Evolutionary conservation across 2,329 filamentous ascomycete genomes (phyloP), one percentile per base, ranked within the genome.

Genomic region (Trichoderma simmonsii): DNA sequence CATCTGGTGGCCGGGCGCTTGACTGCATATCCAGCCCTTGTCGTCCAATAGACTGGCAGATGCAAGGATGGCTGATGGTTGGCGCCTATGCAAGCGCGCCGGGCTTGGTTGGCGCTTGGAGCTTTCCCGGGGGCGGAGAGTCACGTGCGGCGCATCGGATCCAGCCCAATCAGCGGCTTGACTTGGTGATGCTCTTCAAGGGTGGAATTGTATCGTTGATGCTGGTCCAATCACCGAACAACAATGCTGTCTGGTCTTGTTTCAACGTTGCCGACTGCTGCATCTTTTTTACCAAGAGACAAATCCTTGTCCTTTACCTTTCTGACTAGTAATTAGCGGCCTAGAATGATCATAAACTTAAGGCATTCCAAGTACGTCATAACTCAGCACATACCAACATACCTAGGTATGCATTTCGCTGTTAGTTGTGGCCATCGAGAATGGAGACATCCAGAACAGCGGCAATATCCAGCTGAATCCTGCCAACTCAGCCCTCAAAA

Each of bases 181-280:
- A 15, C 64, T 32, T 24, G 54, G 21, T n/a, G 32, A 67, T 32
- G 56, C 59, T 51, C 18, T 26, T 32, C 12, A 11, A 65, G 62
- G 21, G n/a, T 8, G 30, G 36, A 34, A 60, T 60, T n/a, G 56
- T 34, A 32, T 60, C 51, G 62, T 66, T 12, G 24, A 11, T 8
- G 59, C 48, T 71, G 65, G 54, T 71, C 71, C 71, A 72, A 72
- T 72, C 39, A 43, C 43, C 30, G 24, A 60, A 24, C 48, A 54
- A 54, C 8, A 21, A 3, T 11, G n/a, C 21, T 11, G 34, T 54
- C 21, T 63, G 18, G 61, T 11, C 8, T 48, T 39, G 71, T 73
- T 73, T 73, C 61, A 54, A 67, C n/a, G 30, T 30, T 14, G 54
- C 51, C 54, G 36, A 4, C 28, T 32, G 15, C 56, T 28, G 39